Evolutionary conservation across 2,329 filamentous ascomycete species (phyloP).

Genomic region (Aspergillus melleus): DNA sequence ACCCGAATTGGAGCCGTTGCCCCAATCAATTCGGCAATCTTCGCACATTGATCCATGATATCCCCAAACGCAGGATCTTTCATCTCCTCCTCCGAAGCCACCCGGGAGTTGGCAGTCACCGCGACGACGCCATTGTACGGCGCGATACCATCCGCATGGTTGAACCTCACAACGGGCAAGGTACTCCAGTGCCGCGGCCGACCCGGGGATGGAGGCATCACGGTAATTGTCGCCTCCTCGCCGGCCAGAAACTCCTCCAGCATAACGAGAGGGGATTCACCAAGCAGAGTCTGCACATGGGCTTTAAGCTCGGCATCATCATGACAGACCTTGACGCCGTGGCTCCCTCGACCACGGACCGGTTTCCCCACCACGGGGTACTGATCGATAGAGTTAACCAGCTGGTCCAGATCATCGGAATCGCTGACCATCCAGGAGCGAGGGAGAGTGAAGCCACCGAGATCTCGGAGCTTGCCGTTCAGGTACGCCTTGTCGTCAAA

Average conservation of each 20-base stretch:
- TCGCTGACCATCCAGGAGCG: conserved; percentile 35
- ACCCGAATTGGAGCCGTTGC: conserved; percentile 50
- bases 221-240: conserved; percentile 53
- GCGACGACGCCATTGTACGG: conserved; percentile 53
- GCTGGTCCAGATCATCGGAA: conserved; percentile 8
- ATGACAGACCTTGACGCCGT: conserved; percentile 51
- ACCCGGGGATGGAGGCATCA: conserved; percentile 49
- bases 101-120: conserved; percentile 49
- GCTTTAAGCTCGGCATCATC: conserved; percentile 27
- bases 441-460: conserved; percentile 43
- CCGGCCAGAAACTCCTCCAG: conserved; percentile 52
- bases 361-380: conserved; percentile 52
- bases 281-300: conserved; percentile 38
- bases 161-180: conserved; percentile 49
- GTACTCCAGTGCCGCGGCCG: conserved; percentile 44
- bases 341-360: conserved; percentile 50
- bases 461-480: conserved; percentile 43
- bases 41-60: conserved; percentile 42
- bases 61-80: conserved; percentile 34
- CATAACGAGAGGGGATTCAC: conserved; percentile 42
- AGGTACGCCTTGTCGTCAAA: conserved; percentile 55
- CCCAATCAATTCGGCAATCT: conserved; percentile 40
- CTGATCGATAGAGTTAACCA: conserved; percentile 14
- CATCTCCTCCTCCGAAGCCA: conserved; percentile 34
- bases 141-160: conserved; percentile 49